Percentiles rank a stretch among this genome's conserved stretches.
Conservation (phyloP, 805 yeast genomes). For the Pichia eremophila region DNA sequence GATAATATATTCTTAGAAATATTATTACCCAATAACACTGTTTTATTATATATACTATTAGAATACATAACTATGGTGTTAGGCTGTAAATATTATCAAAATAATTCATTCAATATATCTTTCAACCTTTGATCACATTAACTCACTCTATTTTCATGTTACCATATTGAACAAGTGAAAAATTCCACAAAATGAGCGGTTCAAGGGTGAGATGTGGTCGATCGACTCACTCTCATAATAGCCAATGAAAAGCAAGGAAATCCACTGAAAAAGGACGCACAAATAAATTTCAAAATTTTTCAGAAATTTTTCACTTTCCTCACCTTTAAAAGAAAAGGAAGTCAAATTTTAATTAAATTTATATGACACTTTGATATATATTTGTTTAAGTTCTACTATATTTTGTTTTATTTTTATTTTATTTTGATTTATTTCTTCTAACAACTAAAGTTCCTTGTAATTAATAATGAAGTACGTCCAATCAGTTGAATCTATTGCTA, state of each 20-base stretch:
- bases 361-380: background rate
- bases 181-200: constrained; percentile 1
- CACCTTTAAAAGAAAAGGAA: background rate
- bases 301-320: background rate
- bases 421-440: background rate
- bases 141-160: no score
- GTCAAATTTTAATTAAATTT: background rate
- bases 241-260: background rate
- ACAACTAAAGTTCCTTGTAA: background rate
- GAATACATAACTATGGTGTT: background rate
- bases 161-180: no score
- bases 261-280: constrained; percentile 1
- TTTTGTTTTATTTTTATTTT: no score
- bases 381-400: no score
- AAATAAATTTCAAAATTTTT: background rate
- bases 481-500: constrained; percentile 46
- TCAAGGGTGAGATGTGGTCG: constrained; percentile 4
- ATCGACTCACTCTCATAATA: background rate
- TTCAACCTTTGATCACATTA: no score
- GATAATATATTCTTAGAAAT: background rate
- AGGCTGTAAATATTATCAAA: no score
- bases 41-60: background rate
- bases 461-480: constrained; percentile 49
- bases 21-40: no score
- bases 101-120: no score